phyloP scores from a whole-genome alignment of 176 grass and related monocot genomes.

The Cocos nucifera region DNA sequence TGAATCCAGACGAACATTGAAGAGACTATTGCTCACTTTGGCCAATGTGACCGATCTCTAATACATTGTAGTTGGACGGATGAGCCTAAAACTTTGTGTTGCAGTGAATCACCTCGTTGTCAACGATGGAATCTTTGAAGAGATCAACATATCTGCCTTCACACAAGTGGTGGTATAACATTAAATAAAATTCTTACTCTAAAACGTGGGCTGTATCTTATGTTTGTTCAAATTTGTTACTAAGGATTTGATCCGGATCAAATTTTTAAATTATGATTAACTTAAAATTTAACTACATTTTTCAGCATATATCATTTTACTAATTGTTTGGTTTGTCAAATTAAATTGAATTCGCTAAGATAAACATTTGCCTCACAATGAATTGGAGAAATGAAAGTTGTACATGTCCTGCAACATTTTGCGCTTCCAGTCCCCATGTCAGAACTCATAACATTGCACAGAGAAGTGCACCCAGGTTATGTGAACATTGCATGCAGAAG shows the following conservation, averaged over 20 bases:
- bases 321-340: too few relatives aligned
- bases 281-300: too few relatives aligned
- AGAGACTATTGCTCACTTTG: slow-evolving; percentile 28
- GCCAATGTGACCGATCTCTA: slow-evolving; percentile 19
- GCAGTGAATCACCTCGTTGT: slow-evolving; percentile 63
- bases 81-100: background rate
- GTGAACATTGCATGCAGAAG: slow-evolving; percentile 28
- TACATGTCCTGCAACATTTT: too few relatives aligned
- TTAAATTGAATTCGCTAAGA: too few relatives aligned
- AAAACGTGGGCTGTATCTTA: too few relatives aligned
- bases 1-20: slow-evolving; percentile 37
- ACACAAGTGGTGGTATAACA: slow-evolving; percentile 28
- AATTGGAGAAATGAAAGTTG: too few relatives aligned
- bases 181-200: background rate
- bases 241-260: too few relatives aligned
- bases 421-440: too few relatives aligned
- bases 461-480: slow-evolving; percentile 41
- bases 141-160: slow-evolving; percentile 43
- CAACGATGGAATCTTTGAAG: slow-evolving; percentile 55
- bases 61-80: background rate
- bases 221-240: too few relatives aligned
- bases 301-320: too few relatives aligned
- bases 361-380: too few relatives aligned
- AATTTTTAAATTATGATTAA: too few relatives aligned
- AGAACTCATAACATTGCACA: background rate